Percentiles rank a stretch among this genome's conserved stretches.
Evolutionary conservation across 495 filamentous ascomycete genomes (phyloP).

Genomic region (Aspergillus indologenus): DNA sequence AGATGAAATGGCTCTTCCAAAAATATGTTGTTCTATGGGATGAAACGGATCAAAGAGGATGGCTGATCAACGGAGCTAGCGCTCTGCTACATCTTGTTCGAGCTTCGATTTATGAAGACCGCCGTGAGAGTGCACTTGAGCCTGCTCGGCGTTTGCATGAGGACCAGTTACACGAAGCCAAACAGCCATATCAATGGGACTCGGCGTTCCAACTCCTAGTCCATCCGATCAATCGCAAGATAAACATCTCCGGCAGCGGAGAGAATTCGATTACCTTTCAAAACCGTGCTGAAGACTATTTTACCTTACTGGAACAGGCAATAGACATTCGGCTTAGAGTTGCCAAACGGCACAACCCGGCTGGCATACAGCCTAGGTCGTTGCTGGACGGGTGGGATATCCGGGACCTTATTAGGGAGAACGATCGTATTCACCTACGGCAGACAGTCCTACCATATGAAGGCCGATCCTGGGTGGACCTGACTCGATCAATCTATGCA

Average conservation of each 20-base stretch:
- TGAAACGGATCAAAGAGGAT: constrained; percentile 30
- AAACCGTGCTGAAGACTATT: constrained; percentile 21
- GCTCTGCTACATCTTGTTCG: constrained; percentile 39
- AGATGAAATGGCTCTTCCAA: constrained; percentile 25
- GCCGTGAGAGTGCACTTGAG: constrained; percentile 13
- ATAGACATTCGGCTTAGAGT: constrained; percentile 25
- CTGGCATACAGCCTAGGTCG: constrained; percentile 11
- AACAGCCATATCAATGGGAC: not conserved
- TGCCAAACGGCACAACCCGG: not conserved
- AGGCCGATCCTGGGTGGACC: constrained; percentile 35
- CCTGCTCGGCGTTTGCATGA: constrained; percentile 11
- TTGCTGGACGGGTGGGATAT: constrained; percentile 36
- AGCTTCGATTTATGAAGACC: constrained; percentile 27
- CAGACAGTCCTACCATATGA: constrained; percentile 20
- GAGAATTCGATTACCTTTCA: constrained; percentile 18
- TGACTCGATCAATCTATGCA: constrained; percentile 28
- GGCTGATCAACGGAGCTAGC: constrained; percentile 38
- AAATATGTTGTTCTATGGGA: constrained; percentile 35
- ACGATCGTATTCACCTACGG: constrained; percentile 24
- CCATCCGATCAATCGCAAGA: constrained; percentile 17
- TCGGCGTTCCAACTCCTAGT: constrained; percentile 20
- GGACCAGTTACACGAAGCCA: constrained; percentile 5
- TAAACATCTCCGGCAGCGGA: constrained; percentile 18
- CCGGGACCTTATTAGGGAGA: constrained; percentile 23
- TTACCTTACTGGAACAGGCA: constrained; percentile 28